Base-by-base conservation (phyloP, 2,329 filamentous ascomycete genomes). In the Clonostachys sp. region DNA sequence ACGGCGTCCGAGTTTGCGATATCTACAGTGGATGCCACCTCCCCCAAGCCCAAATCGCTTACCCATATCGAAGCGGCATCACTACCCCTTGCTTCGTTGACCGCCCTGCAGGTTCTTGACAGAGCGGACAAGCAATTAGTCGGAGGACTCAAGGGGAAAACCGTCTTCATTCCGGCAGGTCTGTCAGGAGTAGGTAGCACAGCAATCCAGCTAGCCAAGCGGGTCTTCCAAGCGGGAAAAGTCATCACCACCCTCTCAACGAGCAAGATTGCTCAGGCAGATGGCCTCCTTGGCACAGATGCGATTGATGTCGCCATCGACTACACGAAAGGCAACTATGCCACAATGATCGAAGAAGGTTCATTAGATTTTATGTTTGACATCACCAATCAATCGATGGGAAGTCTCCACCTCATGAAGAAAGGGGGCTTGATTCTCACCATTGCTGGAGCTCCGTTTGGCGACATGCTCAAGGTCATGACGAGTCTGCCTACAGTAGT, bases 201-300 rank as follows among this genome's bases (percentile, higher is more conserved):
- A 9, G 6, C 30, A 57, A 53, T 59, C 42, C 71, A 74, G 51
- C 51, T 75, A 6, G 70, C 71, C 14, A 74, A 74, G 41, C 62
- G 69, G 34, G 61, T 71, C 3, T 74, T 73, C 50, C 56, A 62
- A 2, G 72, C 68, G 2, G 62, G 61, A 17, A 71, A 68, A 44
- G 68, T 74, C 30, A 70, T 74, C 39, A 73, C 69, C 2, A 73
- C 71, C 0, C 61, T 74, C 2, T 73, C 69, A 1, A 70, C 69
- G 1, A 50, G 61, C 13, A 75, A 74, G 52, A 54, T 74, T 1
- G 45, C 61, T 1, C 63, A 57, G 46, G 55, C 71, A 2, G 48
- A 55, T 5, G 63, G 68, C 45, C 52, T 69, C 8, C 55, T 74
- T 10, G 69, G 69, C 2, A 56, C 67, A 30, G 62, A 57, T 1